Conservation (phyloP, 257 asterid species). For the Paulownia fortunei region DNA sequence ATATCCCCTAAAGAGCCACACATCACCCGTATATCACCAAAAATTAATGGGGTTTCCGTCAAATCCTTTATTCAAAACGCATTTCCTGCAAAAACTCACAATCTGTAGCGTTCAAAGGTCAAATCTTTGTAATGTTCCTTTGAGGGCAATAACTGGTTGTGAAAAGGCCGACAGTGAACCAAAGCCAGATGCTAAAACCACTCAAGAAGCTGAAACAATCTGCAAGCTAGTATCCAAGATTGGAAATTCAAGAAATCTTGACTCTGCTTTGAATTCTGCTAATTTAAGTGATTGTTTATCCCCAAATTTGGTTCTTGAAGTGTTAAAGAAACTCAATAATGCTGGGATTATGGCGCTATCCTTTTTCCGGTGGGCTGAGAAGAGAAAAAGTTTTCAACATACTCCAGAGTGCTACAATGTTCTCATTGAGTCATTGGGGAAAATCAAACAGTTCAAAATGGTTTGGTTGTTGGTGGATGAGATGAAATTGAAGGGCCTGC, state of each 20-base stretch:
- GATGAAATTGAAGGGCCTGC: constrained; percentile 55
- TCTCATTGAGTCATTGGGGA: constrained; percentile 76
- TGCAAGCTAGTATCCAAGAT: constrained; percentile 48
- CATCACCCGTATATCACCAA: not conserved
- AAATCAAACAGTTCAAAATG: constrained; percentile 80
- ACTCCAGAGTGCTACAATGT: constrained; percentile 66
- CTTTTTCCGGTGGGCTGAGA: constrained; percentile 89
- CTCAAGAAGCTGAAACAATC: constrained; percentile 55
- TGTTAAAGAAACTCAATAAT: constrained; percentile 68
- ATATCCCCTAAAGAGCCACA: not conserved
- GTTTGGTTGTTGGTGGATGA: constrained; percentile 77
- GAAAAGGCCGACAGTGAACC: constrained; percentile 27
- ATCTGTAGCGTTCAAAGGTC: not conserved
- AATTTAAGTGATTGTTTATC: constrained; percentile 34
- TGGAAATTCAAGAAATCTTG: constrained; percentile 41
- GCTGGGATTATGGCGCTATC: constrained; percentile 69
- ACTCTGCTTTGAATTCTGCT: constrained; percentile 45
- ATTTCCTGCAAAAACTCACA: constrained; percentile 21
- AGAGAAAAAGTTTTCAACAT: constrained; percentile 39
- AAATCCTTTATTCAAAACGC: constrained; percentile 4
- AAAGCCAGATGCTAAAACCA: constrained; percentile 35
- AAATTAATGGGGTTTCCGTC: constrained; percentile 14
- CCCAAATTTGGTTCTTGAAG: constrained; percentile 62
- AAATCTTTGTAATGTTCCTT: constrained; percentile 22
- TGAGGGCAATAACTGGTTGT: constrained; percentile 25